phyloP scores from a whole-genome alignment of 345 rosid species.

The Eutrema japonicum region DNA sequence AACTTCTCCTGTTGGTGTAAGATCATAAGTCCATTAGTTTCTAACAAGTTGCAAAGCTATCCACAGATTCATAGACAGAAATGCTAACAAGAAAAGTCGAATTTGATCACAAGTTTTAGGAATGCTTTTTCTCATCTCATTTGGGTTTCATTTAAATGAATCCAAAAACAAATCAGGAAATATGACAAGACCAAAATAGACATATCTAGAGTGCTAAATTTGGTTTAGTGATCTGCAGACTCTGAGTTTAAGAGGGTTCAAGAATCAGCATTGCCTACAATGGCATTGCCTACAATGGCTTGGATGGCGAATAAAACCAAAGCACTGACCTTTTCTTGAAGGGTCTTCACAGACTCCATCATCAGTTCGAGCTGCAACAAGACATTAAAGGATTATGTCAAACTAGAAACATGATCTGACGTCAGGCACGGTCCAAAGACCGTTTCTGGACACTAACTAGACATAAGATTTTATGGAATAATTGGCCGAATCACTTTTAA shows the following conservation, averaged over 20 bases:
- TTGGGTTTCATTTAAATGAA: neutral
- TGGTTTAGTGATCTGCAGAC: neutral
- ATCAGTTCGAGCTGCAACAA: slow-evolving; percentile 22
- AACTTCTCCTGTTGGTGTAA: slow-evolving; percentile 31
- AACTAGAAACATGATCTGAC: slow-evolving; percentile 11
- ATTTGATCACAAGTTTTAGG: slow-evolving; percentile 3
- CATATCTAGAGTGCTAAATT: neutral
- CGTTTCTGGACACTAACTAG: neutral
- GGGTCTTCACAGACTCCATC: slow-evolving; percentile 30
- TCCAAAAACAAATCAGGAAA: neutral
- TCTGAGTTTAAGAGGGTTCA: neutral
- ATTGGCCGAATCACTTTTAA: neutral
- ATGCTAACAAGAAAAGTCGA: too few species aligned
- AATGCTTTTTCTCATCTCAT: neutral
- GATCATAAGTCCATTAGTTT: slow-evolving; percentile 20
- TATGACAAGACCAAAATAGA: neutral
- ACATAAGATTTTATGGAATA: neutral
- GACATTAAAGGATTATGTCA: slow-evolving; percentile 7
- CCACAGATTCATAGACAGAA: neutral
- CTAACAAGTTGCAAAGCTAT: neutral
- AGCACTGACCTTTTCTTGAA: slow-evolving; percentile 35
- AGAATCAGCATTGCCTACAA: neutral
- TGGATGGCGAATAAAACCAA: neutral
- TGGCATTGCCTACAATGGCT: neutral
- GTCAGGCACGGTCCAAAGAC: slow-evolving; percentile 13